These are phyloP conservation scores for Solanum lycopersicoides DNA, from an alignment of 257 asterid genomes.

Conservation along the genomic window DNA sequence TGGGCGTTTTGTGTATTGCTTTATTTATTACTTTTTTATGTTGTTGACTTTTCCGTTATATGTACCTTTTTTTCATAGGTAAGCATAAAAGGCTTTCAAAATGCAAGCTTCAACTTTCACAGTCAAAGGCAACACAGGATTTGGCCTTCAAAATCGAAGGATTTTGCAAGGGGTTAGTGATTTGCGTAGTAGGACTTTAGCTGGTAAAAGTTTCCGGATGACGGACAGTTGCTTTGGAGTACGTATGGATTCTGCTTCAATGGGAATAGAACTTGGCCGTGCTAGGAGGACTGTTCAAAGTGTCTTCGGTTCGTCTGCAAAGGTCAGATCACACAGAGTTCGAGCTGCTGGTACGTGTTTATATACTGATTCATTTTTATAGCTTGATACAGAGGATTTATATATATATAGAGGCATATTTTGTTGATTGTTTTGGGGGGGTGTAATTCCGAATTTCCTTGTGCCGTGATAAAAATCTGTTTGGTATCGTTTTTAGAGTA, in stretches of 20 bases:
- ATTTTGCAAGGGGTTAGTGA: conserved; percentile 11
- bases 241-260: conserved; percentile 27
- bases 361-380: neutral
- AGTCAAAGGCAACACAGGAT: conserved; percentile 23
- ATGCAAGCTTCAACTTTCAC: conserved; percentile 54
- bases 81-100: neutral
- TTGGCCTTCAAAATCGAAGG: conserved; percentile 27
- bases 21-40: neutral
- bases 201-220: conserved; percentile 15
- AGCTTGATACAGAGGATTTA: neutral
- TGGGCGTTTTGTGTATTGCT: neutral
- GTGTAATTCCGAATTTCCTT: neutral
- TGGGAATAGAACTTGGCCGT: conserved; percentile 28
- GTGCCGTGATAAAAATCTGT: neutral
- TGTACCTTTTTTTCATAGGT: conserved; percentile 19
- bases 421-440: neutral
- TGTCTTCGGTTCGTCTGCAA: conserved; percentile 34
- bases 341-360: conserved; percentile 50
- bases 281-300: conserved; percentile 18
- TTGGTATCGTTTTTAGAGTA: neutral
- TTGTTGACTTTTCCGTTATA: conserved; percentile 21
- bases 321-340: conserved; percentile 40
- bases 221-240: conserved; percentile 33
- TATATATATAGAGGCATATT: neutral
- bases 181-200: conserved; percentile 8